These are phyloP conservation scores for Begonia masoniana DNA, from an alignment of 306 rosid species.

Conservation along the genomic window DNA sequence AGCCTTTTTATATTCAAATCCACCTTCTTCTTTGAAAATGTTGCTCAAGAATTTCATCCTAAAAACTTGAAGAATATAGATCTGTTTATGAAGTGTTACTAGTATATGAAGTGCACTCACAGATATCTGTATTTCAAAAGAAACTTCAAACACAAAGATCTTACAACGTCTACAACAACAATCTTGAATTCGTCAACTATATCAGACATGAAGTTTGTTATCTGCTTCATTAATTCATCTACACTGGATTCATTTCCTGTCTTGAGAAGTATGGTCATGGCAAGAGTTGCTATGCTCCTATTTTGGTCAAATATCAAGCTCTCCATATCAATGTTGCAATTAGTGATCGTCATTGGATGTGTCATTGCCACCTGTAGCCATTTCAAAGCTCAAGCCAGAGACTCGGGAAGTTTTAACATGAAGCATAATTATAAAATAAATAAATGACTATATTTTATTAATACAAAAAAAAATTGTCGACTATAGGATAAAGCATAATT, in stretches of 20 bases:
- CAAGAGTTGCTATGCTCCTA: conserved; percentile 98
- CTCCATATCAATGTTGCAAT: conserved; percentile 99
- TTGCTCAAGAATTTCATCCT: conserved; percentile 98
- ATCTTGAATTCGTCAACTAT: conserved; percentile 96
- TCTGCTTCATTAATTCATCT: conserved; percentile 96
- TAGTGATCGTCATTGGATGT: conserved; percentile 97
- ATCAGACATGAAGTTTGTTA: conserved; percentile 96
- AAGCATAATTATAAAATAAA: too few species aligned
- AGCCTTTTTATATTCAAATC: conserved; percentile 96
- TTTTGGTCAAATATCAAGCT: conserved; percentile 92
- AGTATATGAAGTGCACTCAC: conserved; percentile 35
- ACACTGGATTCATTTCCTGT: conserved; percentile 99
- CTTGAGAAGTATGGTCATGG: conserved; percentile 92
- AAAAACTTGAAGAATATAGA: conserved; percentile 6
- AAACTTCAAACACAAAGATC: conserved; percentile 88
- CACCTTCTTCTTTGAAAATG: conserved; percentile 98
- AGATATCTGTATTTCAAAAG: conserved; percentile 88
- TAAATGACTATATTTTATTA: too few species aligned
- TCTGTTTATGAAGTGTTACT: too few species aligned
- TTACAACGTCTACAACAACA: conserved; percentile 95
- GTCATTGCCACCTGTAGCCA: conserved; percentile 91
- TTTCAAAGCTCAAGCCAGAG: neutral
- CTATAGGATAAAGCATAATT: too few species aligned
- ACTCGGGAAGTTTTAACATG: neutral
- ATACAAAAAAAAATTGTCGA: neutral